Evolutionary conservation across 345 rosid species (phyloP).

Genomic region (Odontarrhena argentea): DNA sequence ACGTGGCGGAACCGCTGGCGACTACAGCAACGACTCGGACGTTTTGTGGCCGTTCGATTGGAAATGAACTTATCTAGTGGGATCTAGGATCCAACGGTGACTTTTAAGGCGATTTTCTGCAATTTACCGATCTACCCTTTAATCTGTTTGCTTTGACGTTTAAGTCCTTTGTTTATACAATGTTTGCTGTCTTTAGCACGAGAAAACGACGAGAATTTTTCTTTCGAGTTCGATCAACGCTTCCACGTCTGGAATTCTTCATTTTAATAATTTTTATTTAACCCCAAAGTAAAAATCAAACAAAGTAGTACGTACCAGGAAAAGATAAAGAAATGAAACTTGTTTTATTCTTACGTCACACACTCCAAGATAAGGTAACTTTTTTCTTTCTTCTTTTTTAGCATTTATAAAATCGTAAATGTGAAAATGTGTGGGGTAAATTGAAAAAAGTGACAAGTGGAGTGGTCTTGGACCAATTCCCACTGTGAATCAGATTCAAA

Average conservation of each 20-base stretch:
- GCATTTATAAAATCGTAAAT: constrained; percentile 8
- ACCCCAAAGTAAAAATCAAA: too few species aligned
- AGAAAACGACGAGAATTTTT: constrained; percentile 2
- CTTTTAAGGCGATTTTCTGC: not conserved
- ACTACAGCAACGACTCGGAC: constrained; percentile 14
- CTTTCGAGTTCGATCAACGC: constrained; percentile 1
- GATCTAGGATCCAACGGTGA: constrained; percentile 21
- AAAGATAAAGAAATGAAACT: not conserved
- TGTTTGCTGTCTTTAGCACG: constrained; percentile 8
- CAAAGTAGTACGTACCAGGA: too few species aligned
- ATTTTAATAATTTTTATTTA: too few species aligned
- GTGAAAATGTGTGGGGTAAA: constrained; percentile 31
- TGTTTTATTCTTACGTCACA: constrained; percentile 20
- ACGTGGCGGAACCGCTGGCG: constrained; percentile 38
- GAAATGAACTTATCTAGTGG: constrained; percentile 34
- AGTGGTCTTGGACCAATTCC: constrained; percentile 82
- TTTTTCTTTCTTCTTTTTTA: not conserved
- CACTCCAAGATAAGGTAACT: constrained; percentile 20
- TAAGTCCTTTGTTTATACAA: constrained; percentile 7
- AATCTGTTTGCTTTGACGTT: constrained; percentile 10
- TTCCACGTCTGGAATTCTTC: constrained; percentile 15
- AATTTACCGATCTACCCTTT: constrained; percentile 2
- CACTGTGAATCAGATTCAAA: constrained; percentile 52
- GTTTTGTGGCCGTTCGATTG: constrained; percentile 34
- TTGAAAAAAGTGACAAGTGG: constrained; percentile 45